Evolutionary conservation across 805 yeast genomes (phyloP).

Genomic region (Kodamaea neixiangensis): DNA sequence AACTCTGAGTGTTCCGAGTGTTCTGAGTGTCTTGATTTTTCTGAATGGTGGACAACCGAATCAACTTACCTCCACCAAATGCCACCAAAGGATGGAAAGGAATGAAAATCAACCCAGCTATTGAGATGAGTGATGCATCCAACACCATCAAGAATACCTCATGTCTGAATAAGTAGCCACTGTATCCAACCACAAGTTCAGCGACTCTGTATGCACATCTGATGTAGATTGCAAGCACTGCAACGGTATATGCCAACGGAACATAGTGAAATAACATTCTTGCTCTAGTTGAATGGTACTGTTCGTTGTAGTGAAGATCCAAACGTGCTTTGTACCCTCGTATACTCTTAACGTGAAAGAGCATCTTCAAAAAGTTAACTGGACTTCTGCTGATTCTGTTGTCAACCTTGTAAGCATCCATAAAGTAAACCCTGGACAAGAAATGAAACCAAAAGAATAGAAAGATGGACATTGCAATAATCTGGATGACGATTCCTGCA

Average conservation of each 20-base stretch:
- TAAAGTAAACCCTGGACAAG: slow-evolving; percentile 19
- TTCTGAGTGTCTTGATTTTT: slow-evolving; percentile 1
- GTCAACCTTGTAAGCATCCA: slow-evolving; percentile 17
- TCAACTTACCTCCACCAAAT: slow-evolving; percentile 46
- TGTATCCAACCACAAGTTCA: slow-evolving; percentile 74
- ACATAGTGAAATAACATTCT: slow-evolving; percentile 9
- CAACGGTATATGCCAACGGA: slow-evolving; percentile 10
- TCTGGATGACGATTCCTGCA: slow-evolving; percentile 22
- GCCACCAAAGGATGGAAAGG: slow-evolving; percentile 66
- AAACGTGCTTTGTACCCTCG: slow-evolving; percentile 6
- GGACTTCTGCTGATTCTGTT: background rate
- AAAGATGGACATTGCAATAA: slow-evolving; percentile 21
- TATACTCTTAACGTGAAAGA: slow-evolving; percentile 9
- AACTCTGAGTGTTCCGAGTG: background rate
- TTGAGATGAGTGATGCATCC: slow-evolving; percentile 32
- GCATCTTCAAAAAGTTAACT: slow-evolving; percentile 9
- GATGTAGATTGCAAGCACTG: slow-evolving; percentile 32
- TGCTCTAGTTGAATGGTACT: slow-evolving; percentile 8
- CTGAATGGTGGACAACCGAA: slow-evolving; percentile 7
- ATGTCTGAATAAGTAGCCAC: slow-evolving; percentile 57
- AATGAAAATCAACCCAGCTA: slow-evolving; percentile 23
- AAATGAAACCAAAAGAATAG: slow-evolving; percentile 21
- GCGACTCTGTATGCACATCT: slow-evolving; percentile 74
- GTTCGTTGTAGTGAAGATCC: slow-evolving; percentile 12
- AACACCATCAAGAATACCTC: slow-evolving; percentile 43